Evolutionary conservation across 306 rosid genomes (phyloP), one percentile per base, ranked within the genome.

Genomic region (Carpinus fangiana): DNA sequence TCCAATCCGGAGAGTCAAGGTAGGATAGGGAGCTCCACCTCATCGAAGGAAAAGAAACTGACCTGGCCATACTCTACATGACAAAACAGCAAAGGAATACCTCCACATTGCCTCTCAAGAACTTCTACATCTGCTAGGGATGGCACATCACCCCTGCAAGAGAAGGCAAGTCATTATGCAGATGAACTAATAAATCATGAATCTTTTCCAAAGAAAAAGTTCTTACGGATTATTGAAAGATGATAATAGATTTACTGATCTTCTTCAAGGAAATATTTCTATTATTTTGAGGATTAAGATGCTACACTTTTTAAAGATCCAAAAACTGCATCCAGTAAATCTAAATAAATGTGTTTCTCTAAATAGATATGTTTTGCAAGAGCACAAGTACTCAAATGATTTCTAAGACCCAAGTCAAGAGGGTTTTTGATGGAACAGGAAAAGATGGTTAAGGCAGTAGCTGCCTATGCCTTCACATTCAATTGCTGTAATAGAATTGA

Each of bases 41-140:
- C 86, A 71, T 86, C 92, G 77, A 85, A 89, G 75, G 92, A 87
- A 87, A 90, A 89, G 87, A 90, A 92, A 80, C 93, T 86, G 67
- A 86, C 89, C 60, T 84, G 80, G 50, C 97, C 97, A 73, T 90
- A 87, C 46, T 90, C 90, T 21, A 89, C 88, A 46, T 70, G 74
- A 65, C 97, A 87, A 73, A 90, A 80, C 80, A 90, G 86, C 72
- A 89, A 74, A 51, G 91, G 93, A 87, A 92, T 71, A 70, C 82
- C 88, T 78, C 81, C 76, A 18, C 90, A 89, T 73, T 77, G 86
- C 79, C 77, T 87, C 77, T 87, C 88, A 41, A 90, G 87, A 52
- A 77, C 81, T 82, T 92, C 89, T 17, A 90, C 77, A 67, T 90
- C 88, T 74, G 78, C 78, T 78, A 65, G 85, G 55, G 90, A 82